phyloP scores from a whole-genome alignment of 148 eudicot genomes.

The Rhododendron vialii region DNA sequence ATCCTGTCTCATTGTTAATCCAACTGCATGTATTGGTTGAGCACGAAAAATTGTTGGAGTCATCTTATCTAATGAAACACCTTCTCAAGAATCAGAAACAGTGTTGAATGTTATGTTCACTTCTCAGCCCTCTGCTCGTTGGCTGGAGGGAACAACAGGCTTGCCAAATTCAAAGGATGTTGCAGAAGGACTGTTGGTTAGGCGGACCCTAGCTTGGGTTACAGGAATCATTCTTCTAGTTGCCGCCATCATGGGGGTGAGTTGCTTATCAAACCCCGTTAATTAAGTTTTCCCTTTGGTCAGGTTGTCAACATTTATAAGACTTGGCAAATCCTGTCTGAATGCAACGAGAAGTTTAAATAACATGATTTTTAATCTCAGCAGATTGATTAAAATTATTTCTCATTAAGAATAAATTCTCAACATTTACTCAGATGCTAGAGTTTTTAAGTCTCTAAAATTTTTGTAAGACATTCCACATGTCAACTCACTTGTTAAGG shows the following conservation, averaged over 20 bases:
- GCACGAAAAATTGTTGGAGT: constrained; percentile 82
- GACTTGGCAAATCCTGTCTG: background rate
- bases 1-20: background rate
- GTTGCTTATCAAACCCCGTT: constrained; percentile 9
- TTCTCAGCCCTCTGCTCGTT: constrained; percentile 48
- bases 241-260: constrained; percentile 82
- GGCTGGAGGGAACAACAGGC: constrained; percentile 49
- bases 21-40: constrained; percentile 6
- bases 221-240: constrained; percentile 79
- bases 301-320: background rate
- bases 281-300: background rate
- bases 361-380: background rate
- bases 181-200: constrained; percentile 57
- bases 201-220: constrained; percentile 70
- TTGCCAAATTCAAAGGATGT: constrained; percentile 20
- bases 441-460: background rate
- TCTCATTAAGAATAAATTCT: background rate
- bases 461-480: background rate
- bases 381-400: background rate
- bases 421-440: background rate
- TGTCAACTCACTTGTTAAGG: background rate
- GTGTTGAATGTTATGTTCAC: constrained; percentile 40
- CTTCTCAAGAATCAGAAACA: constrained; percentile 35
- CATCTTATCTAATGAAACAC: constrained; percentile 34
- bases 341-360: background rate